A percentile compares a stretch with the other conserved stretches of the same genome.
Conservation (phyloP, 345 rosid species). For the Adansonia digitata region DNA sequence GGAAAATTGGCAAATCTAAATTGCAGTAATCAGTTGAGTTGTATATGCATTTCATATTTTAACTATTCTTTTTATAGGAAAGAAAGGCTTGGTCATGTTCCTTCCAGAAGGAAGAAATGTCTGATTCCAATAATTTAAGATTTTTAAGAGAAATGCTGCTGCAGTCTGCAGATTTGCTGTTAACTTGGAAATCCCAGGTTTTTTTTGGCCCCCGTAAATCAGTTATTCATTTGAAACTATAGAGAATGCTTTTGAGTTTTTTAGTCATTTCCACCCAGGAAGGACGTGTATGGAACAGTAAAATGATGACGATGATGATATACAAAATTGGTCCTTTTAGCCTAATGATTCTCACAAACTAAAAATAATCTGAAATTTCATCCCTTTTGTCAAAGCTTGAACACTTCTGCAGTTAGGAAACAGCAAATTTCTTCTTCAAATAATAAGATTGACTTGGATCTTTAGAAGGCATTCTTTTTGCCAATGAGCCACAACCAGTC, state of each 20-base stretch:
- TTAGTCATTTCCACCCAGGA: background rate
- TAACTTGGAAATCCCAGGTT: too few relatives aligned
- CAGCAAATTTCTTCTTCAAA: background rate
- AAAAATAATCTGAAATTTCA: background rate
- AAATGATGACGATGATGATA: background rate
- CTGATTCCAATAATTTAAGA: background rate
- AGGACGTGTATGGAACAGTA: background rate
- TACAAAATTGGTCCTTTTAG: background rate
- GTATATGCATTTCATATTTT: background rate
- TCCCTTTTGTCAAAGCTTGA: background rate
- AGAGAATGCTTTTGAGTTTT: too few relatives aligned
- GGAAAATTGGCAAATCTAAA: background rate
- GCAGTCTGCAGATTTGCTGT: background rate
- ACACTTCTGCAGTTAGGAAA: background rate
- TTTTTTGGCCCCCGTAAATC: too few relatives aligned
- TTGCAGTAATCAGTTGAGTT: background rate
- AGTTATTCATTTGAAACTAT: too few relatives aligned
- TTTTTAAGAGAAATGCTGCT: background rate
- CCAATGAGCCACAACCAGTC: slow-evolving; percentile 91
- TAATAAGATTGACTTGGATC: background rate
- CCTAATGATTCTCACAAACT: background rate
- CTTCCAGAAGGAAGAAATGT: background rate
- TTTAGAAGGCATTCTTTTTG: slow-evolving; percentile 35
- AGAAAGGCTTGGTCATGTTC: background rate
- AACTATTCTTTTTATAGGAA: too few relatives aligned